A percentile compares a stretch with the other conserved stretches of the same genome.
Conservation (phyloP, 371 early-diverging fungal genomes). For the Synchytrium microbalum region DNA sequence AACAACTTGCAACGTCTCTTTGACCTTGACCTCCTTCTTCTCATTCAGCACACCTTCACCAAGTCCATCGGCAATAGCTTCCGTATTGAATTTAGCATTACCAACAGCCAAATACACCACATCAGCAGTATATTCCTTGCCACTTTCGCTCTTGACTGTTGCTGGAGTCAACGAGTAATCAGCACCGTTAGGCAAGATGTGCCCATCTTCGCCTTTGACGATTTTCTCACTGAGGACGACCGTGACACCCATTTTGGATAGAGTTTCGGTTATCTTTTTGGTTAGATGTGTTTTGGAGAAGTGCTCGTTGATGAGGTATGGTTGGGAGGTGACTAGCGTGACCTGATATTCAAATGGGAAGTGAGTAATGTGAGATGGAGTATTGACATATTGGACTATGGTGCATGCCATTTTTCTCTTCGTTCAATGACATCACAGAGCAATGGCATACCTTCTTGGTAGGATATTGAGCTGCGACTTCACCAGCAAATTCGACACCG, state of each 20-base stretch:
- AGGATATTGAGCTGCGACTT: constrained; percentile 30
- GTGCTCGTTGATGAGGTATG: constrained; percentile 10
- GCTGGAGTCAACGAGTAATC: constrained; percentile 6
- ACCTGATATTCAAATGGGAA: constrained; percentile 4
- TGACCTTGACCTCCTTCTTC: constrained; percentile 12
- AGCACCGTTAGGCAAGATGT: constrained; percentile 23
- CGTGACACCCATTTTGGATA: constrained; percentile 49
- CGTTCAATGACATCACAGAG: too few species aligned
- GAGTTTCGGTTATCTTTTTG: constrained; percentile 21
- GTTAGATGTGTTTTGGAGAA: not conserved
- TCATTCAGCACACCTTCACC: constrained; percentile 12
- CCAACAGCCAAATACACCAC: constrained; percentile 15
- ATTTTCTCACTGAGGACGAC: constrained; percentile 56
- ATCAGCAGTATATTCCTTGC: constrained; percentile 11
- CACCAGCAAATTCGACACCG: constrained; percentile 40
- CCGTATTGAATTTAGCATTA: constrained; percentile 11
- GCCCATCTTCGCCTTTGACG: not conserved
- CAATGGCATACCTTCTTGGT: constrained; percentile 9
- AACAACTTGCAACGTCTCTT: constrained; percentile 16
- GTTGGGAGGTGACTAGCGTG: constrained; percentile 15
- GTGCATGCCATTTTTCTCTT: too few species aligned
- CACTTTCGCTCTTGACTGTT: constrained; percentile 13
- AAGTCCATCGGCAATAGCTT: constrained; percentile 6
- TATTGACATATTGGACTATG: too few species aligned
- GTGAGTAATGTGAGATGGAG: not conserved